Evolutionary conservation across 2,329 filamentous ascomycete genomes (phyloP), one percentile per base, ranked within the genome.

Genomic region (Aurifilum marmelostoma): DNA sequence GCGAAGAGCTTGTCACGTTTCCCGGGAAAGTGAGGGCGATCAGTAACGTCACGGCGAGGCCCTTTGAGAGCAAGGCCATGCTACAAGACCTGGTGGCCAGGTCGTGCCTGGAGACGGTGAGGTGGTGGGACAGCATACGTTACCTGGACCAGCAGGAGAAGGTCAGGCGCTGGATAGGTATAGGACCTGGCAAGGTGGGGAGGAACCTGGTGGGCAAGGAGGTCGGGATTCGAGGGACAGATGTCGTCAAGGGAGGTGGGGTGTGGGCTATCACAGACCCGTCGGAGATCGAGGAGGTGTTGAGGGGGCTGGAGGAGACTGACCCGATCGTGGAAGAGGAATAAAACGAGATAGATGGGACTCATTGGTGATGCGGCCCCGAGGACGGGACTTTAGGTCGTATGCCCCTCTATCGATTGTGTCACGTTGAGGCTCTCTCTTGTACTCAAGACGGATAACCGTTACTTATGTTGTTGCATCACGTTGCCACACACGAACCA

Each of bases 141-240:
- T 97, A 97, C 76, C 82, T 97, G 63, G 93, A 97, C 77, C 90
- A 96, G 77, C 89, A 96, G 75, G 87, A 91, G 75, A 90, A 90
- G 72, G 92, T 97, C 24, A 85, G 90, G 74, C 85, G 94, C 67
- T 97, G 95, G 91, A 87, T 98, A 63, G 95, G 95, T 58, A 93
- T 98, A 71, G 95, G 95, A 0, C 95, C 95, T 0, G 95, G 95
- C 6, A 97, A 97, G 78, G 95, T 98, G 2, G 95, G 95, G 0
- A 86, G 94, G 68, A 97, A 97, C 77, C 83, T 98, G 9, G 94
- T 98, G 1, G 94, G 94, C 16, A 97, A 97, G 80, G 95, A 97
- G 80, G 94, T 97, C 3, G 94, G 94, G 12, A 94, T 96, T 88
- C 88, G 89, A 63, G 89, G 89, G 29, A 88, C 91, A 75, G 92